A percentile compares a stretch with the other conserved stretches of the same genome.
Conservation (phyloP, 495 filamentous ascomycete species). For the Aspergillus coremiiformis region DNA sequence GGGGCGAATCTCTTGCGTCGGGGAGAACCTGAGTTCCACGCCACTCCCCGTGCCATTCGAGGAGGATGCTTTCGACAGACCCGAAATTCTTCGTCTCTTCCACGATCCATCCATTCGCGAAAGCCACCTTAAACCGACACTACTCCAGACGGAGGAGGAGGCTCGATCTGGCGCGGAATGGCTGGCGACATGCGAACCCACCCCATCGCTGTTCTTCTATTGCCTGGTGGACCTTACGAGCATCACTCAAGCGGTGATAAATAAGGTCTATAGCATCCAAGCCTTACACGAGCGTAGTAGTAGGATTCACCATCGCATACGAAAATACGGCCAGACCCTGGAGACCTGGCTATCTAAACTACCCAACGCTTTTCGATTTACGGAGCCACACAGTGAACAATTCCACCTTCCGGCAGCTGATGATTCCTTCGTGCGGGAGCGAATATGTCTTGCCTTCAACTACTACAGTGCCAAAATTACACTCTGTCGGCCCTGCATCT, state of each 20-base stretch:
- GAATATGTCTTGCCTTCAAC: constrained; percentile 41
- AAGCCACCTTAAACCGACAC: constrained; percentile 23
- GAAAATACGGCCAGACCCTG: constrained; percentile 34
- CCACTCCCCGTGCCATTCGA: constrained; percentile 48
- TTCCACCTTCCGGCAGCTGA: constrained; percentile 5
- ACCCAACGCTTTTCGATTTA: constrained; percentile 41
- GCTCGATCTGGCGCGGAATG: constrained; percentile 11
- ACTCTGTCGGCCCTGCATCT: constrained; percentile 53
- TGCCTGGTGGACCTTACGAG: constrained; percentile 38
- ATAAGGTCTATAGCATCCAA: constrained; percentile 49
- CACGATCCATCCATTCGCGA: constrained; percentile 16
- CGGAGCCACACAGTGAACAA: constrained; percentile 4
- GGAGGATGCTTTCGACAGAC: constrained; percentile 37
- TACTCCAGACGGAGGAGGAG: constrained; percentile 23
- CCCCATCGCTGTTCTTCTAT: constrained; percentile 40
- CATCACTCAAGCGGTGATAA: constrained; percentile 46
- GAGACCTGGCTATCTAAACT: constrained; percentile 47
- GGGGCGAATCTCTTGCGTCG: constrained; percentile 51
- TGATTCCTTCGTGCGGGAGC: constrained; percentile 16
- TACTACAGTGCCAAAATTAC: constrained; percentile 51
- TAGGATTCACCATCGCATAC: constrained; percentile 46
- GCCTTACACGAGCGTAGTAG: constrained; percentile 41
- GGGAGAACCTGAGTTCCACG: constrained; percentile 45
- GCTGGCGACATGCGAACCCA: constrained; percentile 23
- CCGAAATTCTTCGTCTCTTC: constrained; percentile 16